phyloP scores from a whole-genome alignment of 2,329 filamentous ascomycete species.

The Diaporthe batatas region DNA sequence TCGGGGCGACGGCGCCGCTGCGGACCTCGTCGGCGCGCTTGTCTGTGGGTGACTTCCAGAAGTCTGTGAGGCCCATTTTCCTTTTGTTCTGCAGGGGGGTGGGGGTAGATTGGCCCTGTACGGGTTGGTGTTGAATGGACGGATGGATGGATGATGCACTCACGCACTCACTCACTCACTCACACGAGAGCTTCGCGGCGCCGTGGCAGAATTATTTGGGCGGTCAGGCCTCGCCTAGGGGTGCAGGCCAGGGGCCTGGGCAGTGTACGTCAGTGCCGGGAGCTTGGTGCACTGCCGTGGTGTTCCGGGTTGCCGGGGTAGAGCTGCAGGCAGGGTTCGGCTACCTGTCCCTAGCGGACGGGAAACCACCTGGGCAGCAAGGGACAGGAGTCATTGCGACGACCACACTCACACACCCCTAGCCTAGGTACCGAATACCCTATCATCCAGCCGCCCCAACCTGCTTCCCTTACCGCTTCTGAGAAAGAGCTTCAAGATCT shows the following conservation, averaged over 20 bases:
- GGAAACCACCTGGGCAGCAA: constrained; percentile 17
- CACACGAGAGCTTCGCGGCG: background rate
- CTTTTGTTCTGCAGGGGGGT: constrained; percentile 30
- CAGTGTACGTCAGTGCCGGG: constrained; percentile 26
- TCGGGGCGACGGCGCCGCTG: constrained; percentile 78
- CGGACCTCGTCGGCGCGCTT: constrained; percentile 68
- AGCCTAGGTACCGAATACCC: no score
- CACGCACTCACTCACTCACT: background rate
- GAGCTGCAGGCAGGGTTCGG: constrained; percentile 23
- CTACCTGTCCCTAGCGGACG: background rate
- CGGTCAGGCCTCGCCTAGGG: constrained; percentile 17
- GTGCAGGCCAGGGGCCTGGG: background rate
- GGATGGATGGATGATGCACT: constrained; percentile 35
- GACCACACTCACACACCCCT: constrained; percentile 31
- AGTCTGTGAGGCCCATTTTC: constrained; percentile 65
- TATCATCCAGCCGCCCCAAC: background rate
- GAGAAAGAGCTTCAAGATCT: background rate
- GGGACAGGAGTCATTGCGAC: constrained; percentile 26
- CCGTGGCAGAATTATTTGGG: constrained; percentile 40
- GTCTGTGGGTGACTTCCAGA: constrained; percentile 52
- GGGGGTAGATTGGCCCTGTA: constrained; percentile 16
- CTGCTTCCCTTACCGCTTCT: background rate
- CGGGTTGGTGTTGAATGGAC: constrained; percentile 17
- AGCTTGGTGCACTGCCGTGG: background rate
- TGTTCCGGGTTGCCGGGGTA: background rate